Evolutionary conservation across 2,329 filamentous ascomycete genomes (phyloP).

Genomic region (Emericellopsis atlantica): DNA sequence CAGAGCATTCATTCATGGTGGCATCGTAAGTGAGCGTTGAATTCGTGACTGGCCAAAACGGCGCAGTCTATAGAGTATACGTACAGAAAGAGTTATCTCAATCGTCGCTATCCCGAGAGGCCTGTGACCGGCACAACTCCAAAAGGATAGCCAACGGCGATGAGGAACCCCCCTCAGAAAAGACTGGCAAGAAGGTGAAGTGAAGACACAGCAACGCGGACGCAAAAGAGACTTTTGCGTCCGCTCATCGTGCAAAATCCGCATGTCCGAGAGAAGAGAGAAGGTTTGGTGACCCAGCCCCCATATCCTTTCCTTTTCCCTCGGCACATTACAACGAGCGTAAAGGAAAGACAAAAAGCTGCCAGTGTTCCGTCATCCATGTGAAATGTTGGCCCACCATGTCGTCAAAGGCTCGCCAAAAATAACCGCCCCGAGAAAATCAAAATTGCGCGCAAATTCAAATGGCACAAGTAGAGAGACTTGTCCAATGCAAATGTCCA

Average conservation of each 20-base stretch:
- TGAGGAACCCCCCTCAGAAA: slow-evolving; percentile 9
- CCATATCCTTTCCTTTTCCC: slow-evolving; percentile 13
- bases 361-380: slow-evolving; percentile 9
- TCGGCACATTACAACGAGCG: slow-evolving; percentile 37
- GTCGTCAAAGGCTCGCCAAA: too few relatives aligned
- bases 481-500: too few relatives aligned
- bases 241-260: neutral
- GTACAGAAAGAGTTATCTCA: too few relatives aligned
- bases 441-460: too few relatives aligned
- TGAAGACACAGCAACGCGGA: slow-evolving; percentile 18
- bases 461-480: too few relatives aligned
- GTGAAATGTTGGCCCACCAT: neutral
- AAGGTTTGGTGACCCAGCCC: too few relatives aligned
- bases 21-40: too few relatives aligned
- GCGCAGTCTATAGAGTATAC: too few relatives aligned
- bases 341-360: slow-evolving; percentile 28
- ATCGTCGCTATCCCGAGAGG: neutral
- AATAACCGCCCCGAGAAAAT: too few relatives aligned
- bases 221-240: too few relatives aligned
- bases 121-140: neutral
- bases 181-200: slow-evolving; percentile 18
- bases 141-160: neutral
- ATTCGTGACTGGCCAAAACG: too few relatives aligned
- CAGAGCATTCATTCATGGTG: too few relatives aligned
- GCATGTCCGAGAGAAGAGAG: neutral